These are phyloP conservation scores for Arxiozyma bovina DNA, from an alignment of 1,139 yeast genomes.

Conservation along the genomic window DNA sequence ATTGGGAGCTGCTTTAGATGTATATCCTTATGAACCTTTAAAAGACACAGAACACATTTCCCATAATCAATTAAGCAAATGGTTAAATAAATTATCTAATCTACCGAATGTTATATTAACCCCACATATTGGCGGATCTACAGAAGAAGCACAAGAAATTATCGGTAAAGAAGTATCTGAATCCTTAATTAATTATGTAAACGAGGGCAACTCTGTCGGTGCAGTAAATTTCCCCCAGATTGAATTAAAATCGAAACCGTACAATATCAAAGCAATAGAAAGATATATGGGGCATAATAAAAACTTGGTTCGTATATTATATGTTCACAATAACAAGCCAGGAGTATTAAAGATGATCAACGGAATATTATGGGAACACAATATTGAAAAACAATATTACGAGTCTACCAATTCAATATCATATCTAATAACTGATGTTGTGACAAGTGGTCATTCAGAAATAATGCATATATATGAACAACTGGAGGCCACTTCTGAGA, in stretches of 20 bases:
- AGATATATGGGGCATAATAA: conserved; percentile 49
- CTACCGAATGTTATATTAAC: conserved; percentile 85
- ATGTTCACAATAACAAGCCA: conserved; percentile 96
- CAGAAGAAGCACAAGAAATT: conserved; percentile 97
- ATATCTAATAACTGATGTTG: conserved; percentile 94
- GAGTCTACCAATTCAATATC: conserved; percentile 96
- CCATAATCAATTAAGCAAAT: conserved; percentile 59
- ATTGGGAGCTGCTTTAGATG: conserved; percentile 97
- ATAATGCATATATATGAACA: conserved; percentile 79
- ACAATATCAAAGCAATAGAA: conserved; percentile 20
- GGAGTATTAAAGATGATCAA: conserved; percentile 97
- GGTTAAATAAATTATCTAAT: conserved; percentile 76
- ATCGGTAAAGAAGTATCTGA: conserved; percentile 92
- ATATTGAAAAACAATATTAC: conserved; percentile 94
- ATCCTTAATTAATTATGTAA: conserved; percentile 80
- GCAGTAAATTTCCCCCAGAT: conserved; percentile 99
- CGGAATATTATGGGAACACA: conserved; percentile 88
- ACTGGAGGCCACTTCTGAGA: conserved; percentile 83
- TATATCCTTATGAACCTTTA: conserved; percentile 95
- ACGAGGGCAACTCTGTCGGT: conserved; percentile 93
- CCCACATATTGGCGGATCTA: conserved; percentile 98
- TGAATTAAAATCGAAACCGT: conserved; percentile 75
- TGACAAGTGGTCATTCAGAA: conserved; percentile 72
- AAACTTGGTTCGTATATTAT: conserved; percentile 82
- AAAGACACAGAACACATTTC: conserved; percentile 86